Percentiles rank a stretch among this genome's conserved stretches.
These are phyloP conservation scores for Coemansia pectinata DNA, from an alignment of 192 early-diverging fungal species.

Conservation along the genomic window DNA sequence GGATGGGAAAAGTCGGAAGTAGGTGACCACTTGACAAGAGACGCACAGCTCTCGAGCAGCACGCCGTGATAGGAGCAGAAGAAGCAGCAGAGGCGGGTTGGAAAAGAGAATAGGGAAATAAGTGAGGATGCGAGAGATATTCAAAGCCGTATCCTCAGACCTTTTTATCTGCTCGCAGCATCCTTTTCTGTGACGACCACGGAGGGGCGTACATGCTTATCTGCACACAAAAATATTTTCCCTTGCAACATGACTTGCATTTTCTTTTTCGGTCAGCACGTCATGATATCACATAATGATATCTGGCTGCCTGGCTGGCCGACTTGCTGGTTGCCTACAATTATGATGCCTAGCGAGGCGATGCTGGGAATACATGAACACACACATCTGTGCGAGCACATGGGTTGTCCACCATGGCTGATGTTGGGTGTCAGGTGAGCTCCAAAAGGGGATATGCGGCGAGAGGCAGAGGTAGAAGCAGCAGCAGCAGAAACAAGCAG, in stretches of 20 bases:
- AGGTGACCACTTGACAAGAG: not conserved
- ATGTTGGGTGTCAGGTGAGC: not conserved
- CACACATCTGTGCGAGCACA: not conserved
- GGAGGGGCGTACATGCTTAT: not conserved
- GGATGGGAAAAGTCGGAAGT: not conserved
- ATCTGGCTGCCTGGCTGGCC: not conserved
- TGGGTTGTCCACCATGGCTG: not conserved
- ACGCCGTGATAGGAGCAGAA: not conserved
- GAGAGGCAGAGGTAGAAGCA: not conserved
- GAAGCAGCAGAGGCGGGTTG: not conserved
- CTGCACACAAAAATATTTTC: not conserved
- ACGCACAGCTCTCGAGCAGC: not conserved
- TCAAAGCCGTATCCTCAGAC: not conserved
- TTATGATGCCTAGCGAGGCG: not conserved
- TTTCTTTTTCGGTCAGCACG: not conserved
- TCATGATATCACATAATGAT: not conserved
- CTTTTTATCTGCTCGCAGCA: not conserved
- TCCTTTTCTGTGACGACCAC: not conserved
- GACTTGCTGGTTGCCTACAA: not conserved
- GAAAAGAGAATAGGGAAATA: not conserved
- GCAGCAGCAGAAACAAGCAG: not conserved
- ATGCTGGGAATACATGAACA: conserved; percentile 2
- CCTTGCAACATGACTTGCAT: not conserved
- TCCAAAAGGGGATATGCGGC: not conserved
- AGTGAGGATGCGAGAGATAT: not conserved